Evolutionary conservation across 768 basidiomycete genomes (phyloP).

Genomic region (Candolleomyces eurysporus): DNA sequence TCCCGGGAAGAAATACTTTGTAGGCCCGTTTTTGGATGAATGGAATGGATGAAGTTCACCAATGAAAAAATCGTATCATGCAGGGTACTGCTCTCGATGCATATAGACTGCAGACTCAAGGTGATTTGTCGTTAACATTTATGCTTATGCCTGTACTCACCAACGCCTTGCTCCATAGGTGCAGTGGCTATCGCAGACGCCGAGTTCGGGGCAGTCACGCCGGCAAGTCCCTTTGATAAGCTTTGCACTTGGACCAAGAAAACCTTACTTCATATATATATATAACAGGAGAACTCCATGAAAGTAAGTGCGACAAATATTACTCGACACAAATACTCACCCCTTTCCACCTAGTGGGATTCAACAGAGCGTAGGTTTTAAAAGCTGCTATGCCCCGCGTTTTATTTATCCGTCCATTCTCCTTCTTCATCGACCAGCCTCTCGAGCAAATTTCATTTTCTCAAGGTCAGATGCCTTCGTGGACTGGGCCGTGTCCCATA

Average conservation of each 20-base stretch:
- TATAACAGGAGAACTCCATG: slow-evolving; percentile 37
- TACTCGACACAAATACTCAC: too few species aligned
- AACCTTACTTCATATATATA: neutral
- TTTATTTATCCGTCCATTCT: neutral
- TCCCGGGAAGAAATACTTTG: neutral
- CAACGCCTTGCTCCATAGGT: neutral
- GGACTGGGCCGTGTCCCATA: slow-evolving; percentile 38
- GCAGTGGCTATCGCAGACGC: slow-evolving; percentile 5
- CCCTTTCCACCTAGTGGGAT: slow-evolving; percentile 27
- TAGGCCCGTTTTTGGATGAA: neutral
- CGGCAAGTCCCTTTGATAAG: slow-evolving; percentile 21
- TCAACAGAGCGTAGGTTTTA: slow-evolving; percentile 31
- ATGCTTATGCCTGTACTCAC: neutral
- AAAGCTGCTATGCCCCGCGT: neutral
- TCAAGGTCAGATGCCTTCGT: slow-evolving; percentile 34
- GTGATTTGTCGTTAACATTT: neutral
- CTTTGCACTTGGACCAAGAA: neutral
- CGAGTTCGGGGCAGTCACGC: slow-evolving; percentile 39
- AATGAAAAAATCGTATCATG: neutral
- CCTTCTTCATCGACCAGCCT: slow-evolving; percentile 14
- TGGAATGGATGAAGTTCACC: neutral
- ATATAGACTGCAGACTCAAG: neutral
- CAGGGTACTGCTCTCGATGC: neutral
- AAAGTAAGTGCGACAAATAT: slow-evolving; percentile 6
- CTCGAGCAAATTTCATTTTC: slow-evolving; percentile 31